phyloP scores from a whole-genome alignment of 2,329 filamentous ascomycete genomes.

The Alternaria brassicae region DNA sequence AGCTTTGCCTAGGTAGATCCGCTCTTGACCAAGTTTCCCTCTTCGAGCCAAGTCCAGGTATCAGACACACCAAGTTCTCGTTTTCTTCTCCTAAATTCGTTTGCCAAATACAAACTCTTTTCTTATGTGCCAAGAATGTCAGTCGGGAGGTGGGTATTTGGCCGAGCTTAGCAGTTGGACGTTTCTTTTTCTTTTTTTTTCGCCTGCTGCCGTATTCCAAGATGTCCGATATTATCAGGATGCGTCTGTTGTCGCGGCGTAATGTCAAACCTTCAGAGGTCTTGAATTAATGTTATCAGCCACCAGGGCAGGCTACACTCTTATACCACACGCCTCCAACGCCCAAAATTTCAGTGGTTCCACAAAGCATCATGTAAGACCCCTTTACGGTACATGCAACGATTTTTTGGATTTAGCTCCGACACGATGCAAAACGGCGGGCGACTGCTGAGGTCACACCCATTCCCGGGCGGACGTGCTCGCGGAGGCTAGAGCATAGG shows the following conservation, averaged over 20 bases:
- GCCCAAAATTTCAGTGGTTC: background rate
- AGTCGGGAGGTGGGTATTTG: background rate
- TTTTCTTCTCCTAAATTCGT: background rate
- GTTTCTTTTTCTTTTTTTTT: background rate
- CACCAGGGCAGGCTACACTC: background rate
- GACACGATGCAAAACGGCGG: background rate
- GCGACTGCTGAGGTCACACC: constrained; percentile 2
- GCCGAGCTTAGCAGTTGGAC: background rate
- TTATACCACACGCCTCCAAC: background rate
- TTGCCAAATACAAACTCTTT: background rate
- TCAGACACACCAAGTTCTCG: background rate
- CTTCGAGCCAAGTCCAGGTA: background rate
- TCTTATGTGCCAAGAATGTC: background rate
- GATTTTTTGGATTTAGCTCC: constrained; percentile 11
- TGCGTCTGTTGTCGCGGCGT: background rate
- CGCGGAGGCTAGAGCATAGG: background rate
- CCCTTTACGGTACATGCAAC: background rate
- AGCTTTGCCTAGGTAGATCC: background rate
- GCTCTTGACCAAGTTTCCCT: background rate
- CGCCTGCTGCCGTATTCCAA: background rate
- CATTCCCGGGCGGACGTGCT: background rate
- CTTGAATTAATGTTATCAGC: background rate
- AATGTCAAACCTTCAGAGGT: background rate
- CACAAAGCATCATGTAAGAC: background rate
- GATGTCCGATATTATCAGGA: background rate